phyloP scores from a whole-genome alignment of 495 filamentous ascomycete species.

The Talaromyces thailandensis region DNA sequence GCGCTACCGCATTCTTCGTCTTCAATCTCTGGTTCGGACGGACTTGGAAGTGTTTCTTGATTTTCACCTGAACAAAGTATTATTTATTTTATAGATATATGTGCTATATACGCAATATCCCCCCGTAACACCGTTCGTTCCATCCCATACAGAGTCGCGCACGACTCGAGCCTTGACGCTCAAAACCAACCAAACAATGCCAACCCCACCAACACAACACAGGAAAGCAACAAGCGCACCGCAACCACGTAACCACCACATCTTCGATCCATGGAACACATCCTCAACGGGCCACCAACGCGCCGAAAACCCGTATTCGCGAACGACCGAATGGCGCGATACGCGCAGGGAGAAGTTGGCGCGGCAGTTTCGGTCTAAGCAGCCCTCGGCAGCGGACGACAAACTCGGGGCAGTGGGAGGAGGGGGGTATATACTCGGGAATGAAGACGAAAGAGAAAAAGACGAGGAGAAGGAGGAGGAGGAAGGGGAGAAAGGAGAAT shows the following conservation, averaged over 20 bases:
- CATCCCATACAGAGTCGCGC: no score
- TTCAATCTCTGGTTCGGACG: not conserved
- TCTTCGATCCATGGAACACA: slow-evolving; percentile 78
- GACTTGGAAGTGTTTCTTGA: no score
- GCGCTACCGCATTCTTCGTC: not conserved
- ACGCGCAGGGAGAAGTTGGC: slow-evolving; percentile 57
- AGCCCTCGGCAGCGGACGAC: not conserved
- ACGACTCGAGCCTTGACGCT: not conserved
- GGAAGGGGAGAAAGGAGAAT: slow-evolving; percentile 3
- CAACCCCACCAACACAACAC: not conserved
- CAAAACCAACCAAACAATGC: not conserved
- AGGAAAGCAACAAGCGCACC: not conserved
- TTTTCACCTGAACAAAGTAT: no score
- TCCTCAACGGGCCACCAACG: slow-evolving; percentile 73
- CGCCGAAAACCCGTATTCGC: slow-evolving; percentile 48
- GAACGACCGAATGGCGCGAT: slow-evolving; percentile 60
- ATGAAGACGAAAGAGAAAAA: not conserved
- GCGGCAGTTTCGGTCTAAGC: slow-evolving; percentile 50
- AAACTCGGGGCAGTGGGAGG: not conserved
- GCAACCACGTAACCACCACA: slow-evolving; percentile 5
- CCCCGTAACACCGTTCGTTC: no score
- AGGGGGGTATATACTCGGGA: not conserved
- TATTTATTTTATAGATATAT: no score
- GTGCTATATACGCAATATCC: no score
- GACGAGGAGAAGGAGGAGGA: not conserved